These are phyloP conservation scores for Clohesyomyces aquaticus DNA, from an alignment of 495 filamentous ascomycete genomes.

Conservation along the genomic window DNA sequence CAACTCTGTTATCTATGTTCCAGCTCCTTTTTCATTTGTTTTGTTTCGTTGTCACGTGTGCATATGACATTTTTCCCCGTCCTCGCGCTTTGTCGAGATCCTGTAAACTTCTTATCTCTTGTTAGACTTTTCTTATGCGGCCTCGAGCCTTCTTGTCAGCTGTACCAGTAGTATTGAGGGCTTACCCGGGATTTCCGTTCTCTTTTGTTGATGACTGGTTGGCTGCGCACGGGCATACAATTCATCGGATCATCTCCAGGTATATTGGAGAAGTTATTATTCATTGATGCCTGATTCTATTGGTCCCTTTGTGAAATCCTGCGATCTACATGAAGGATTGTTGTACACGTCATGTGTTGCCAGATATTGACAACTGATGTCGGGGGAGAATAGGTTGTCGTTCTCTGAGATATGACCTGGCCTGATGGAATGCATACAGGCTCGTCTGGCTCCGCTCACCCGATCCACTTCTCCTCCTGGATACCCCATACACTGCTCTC, in stretches of 20 bases:
- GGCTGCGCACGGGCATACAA: background rate
- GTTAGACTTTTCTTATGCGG: background rate
- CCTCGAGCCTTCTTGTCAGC: background rate
- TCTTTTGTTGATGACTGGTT: background rate
- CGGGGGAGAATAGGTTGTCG: background rate
- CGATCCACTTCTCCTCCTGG: slow-evolving; percentile 12
- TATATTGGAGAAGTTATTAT: background rate
- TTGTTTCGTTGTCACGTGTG: background rate
- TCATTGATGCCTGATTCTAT: background rate
- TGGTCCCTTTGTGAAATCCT: background rate
- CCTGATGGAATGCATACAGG: no score
- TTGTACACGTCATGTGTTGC: background rate
- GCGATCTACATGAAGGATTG: background rate
- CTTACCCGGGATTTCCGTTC: no score
- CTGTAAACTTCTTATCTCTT: no score
- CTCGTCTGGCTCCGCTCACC: no score
- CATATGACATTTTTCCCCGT: slow-evolving; percentile 6
- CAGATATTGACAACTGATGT: background rate
- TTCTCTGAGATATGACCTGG: no score
- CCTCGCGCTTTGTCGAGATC: background rate
- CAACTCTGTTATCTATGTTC: background rate
- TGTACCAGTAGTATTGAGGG: background rate
- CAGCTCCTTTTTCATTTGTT: background rate
- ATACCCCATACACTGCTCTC: background rate
- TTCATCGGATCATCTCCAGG: background rate